phyloP scores from a whole-genome alignment of 495 filamentous ascomycete species.

The Monascus purpureus region DNA sequence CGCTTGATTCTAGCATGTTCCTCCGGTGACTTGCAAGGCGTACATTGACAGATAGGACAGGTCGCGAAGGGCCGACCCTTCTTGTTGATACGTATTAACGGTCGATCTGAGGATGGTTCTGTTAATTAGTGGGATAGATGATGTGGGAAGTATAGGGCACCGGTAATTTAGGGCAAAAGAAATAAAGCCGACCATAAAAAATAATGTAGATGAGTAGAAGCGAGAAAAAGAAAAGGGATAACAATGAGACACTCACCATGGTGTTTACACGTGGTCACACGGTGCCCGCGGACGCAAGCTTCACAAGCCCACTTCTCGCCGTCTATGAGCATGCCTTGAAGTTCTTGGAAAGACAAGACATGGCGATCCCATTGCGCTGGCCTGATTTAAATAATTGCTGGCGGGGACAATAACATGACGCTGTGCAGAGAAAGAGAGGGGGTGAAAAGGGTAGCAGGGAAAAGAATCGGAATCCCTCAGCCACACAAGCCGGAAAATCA shows the following conservation, averaged over 20 bases:
- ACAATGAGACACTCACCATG: conserved; percentile 19
- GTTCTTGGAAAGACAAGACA: conserved; percentile 11
- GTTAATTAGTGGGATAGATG: background rate
- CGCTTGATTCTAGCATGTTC: conserved; percentile 91
- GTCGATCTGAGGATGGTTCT: conserved; percentile 50
- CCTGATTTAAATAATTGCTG: conserved; percentile 8
- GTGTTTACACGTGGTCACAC: conserved; percentile 48
- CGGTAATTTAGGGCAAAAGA: conserved; percentile 12
- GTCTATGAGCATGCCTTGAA: conserved; percentile 59
- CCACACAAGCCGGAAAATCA: too few species aligned
- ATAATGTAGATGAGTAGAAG: conserved; percentile 9
- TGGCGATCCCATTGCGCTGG: conserved; percentile 2
- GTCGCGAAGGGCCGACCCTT: conserved; percentile 95
- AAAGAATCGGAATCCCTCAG: too few species aligned
- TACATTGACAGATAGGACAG: conserved; percentile 85
- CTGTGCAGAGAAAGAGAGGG: too few species aligned
- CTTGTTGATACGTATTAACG: conserved; percentile 87
- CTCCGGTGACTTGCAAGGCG: conserved; percentile 77
- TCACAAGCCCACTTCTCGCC: conserved; percentile 86
- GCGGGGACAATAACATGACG: conserved; percentile 1
- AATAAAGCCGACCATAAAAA: conserved; percentile 8
- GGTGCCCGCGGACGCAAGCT: conserved; percentile 83
- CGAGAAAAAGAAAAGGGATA: background rate
- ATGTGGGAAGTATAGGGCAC: background rate
- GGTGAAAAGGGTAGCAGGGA: too few species aligned